Evolutionary conservation across 371 early-diverging fungal species (phyloP).

Genomic region (Quaeritorhiza haematococci): DNA sequence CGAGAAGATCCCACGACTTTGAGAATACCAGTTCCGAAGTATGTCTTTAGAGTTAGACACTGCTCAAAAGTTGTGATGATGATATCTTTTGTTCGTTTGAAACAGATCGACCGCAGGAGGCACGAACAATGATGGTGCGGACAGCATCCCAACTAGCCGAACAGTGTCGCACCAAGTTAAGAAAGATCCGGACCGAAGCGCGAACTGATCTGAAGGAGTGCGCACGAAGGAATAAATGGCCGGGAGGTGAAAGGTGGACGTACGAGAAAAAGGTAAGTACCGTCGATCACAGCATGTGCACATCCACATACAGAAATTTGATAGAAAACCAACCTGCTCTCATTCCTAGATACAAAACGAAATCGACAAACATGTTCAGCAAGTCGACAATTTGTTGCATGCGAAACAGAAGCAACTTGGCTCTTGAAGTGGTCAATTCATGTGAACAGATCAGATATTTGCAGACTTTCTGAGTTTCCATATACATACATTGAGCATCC

Average conservation of each 20-base stretch:
- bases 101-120: slow-evolving; percentile 68
- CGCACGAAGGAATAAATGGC: slow-evolving; percentile 52
- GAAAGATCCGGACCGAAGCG: slow-evolving; percentile 27
- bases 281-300: too few relatives aligned
- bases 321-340: too few relatives aligned
- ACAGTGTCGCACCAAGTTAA: slow-evolving; percentile 31
- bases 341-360: slow-evolving; percentile 67
- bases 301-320: too few relatives aligned
- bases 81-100: too few relatives aligned
- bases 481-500: too few relatives aligned
- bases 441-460: too few relatives aligned
- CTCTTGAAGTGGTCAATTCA: too few relatives aligned
- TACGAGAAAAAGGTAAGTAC: slow-evolving; percentile 66
- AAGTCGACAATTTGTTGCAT: slow-evolving; percentile 62
- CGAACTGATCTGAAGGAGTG: slow-evolving; percentile 63
- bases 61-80: neutral
- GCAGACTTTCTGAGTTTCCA: too few relatives aligned
- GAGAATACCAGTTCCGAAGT: slow-evolving; percentile 84
- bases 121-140: slow-evolving; percentile 70
- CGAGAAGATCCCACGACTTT: slow-evolving; percentile 60
- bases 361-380: slow-evolving; percentile 66
- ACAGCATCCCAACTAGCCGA: slow-evolving; percentile 63
- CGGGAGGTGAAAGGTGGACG: slow-evolving; percentile 53
- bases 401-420: slow-evolving; percentile 69
- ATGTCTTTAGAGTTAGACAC: slow-evolving; percentile 18